Evolutionary conservation across 495 filamentous ascomycete species (phyloP).

Genomic region (Penicillium diatomitis): DNA sequence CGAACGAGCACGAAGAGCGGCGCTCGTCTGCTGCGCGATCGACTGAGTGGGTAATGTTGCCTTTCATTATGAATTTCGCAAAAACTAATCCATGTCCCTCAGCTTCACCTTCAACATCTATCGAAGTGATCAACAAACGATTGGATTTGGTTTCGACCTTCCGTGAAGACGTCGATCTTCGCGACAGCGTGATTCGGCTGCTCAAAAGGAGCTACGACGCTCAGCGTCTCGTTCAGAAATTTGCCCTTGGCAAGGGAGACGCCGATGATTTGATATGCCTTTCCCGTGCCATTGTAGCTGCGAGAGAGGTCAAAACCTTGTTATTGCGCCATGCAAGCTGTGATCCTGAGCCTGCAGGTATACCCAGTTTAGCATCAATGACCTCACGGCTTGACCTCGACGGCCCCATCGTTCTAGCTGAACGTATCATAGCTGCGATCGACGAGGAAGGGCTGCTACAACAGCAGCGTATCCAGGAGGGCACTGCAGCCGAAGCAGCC

Average conservation of each 20-base stretch:
- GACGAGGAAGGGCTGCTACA: conserved; percentile 86
- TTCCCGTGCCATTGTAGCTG: conserved; percentile 71
- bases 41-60: conserved; percentile 53
- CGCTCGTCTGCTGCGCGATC: conserved; percentile 66
- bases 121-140: conserved; percentile 67
- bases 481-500: conserved; percentile 56
- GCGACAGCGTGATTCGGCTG: conserved; percentile 56
- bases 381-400: conserved; percentile 56
- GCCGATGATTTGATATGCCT: conserved; percentile 84
- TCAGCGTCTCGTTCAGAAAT: conserved; percentile 84
- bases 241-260: conserved; percentile 84
- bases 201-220: conserved; percentile 75
- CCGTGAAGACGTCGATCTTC: conserved; percentile 49
- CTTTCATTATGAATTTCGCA: not conserved
- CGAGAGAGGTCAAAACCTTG: conserved; percentile 53
- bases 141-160: conserved; percentile 76
- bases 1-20: conserved; percentile 87
- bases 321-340: conserved; percentile 20
- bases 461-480: conserved; percentile 67
- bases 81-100: conserved; percentile 5
- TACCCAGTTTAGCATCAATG: conserved; percentile 41
- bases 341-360: conserved; percentile 10
- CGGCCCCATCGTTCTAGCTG: conserved; percentile 57
- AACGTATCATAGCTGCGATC: conserved; percentile 64
- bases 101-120: conserved; percentile 76